These are phyloP conservation scores for Trebouxia sp. DNA, from an alignment of 139 green algal species.

Conservation along the genomic window DNA sequence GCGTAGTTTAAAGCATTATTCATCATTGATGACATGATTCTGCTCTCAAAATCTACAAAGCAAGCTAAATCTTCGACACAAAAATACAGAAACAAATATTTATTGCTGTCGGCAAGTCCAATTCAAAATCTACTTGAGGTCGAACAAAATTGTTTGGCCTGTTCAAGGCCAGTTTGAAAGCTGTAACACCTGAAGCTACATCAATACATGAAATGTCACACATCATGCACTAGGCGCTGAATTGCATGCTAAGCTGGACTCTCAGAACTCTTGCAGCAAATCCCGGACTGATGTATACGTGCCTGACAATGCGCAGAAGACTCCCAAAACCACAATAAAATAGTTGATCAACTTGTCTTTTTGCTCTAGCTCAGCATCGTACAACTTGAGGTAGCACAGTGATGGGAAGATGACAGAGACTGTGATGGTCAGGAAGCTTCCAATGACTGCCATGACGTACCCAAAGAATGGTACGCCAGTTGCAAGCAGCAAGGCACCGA, in stretches of 20 bases:
- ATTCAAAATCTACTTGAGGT: too few relatives aligned
- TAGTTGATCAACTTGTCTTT: constrained; percentile 25
- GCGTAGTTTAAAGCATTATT: too few relatives aligned
- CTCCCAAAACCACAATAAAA: constrained; percentile 1
- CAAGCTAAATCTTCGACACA: too few relatives aligned
- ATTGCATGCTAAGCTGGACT: too few relatives aligned
- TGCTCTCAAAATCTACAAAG: too few relatives aligned
- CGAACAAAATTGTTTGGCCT: neutral
- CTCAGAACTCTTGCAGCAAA: constrained; percentile 12
- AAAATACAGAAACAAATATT: too few relatives aligned
- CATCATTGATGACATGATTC: too few relatives aligned
- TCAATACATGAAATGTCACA: neutral
- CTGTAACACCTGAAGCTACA: too few relatives aligned
- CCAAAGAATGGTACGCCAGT: constrained; percentile 57
- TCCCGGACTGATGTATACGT: neutral
- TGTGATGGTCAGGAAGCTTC: constrained; percentile 56
- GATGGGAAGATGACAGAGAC: constrained; percentile 58
- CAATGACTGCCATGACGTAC: constrained; percentile 59
- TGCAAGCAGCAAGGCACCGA: constrained; percentile 45
- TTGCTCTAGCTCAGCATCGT: neutral
- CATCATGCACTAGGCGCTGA: neutral
- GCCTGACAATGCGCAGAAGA: constrained; percentile 5
- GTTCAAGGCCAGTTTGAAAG: neutral
- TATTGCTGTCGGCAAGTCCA: too few relatives aligned
- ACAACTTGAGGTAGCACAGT: constrained; percentile 51